These are phyloP conservation scores for Naematelia encephala DNA, from an alignment of 768 basidiomycete genomes.

Conservation along the genomic window DNA sequence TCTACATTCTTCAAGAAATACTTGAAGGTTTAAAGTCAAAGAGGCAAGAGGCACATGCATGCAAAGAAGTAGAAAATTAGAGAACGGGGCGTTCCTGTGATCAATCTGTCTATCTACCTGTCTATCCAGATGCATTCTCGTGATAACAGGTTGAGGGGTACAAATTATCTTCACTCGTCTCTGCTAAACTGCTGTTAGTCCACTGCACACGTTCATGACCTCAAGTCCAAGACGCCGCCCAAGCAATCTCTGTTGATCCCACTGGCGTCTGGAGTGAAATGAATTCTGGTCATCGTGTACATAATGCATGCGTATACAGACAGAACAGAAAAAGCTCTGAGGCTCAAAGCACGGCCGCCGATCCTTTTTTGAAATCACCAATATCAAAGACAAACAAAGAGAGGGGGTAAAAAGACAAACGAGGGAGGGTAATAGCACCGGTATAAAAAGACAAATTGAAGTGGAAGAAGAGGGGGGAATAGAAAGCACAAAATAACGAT, in stretches of 20 bases:
- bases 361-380: background rate
- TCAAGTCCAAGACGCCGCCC: background rate
- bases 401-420: no score
- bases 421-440: no score
- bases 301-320: background rate
- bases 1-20: slow-evolving; percentile 19
- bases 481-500: no score
- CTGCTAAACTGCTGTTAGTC: no score
- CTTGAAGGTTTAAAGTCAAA: slow-evolving; percentile 1
- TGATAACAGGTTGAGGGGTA: no score
- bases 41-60: background rate
- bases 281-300: background rate
- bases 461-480: no score
- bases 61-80: background rate
- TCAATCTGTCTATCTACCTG: no score
- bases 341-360: background rate
- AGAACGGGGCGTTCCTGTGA: background rate
- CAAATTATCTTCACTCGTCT: background rate
- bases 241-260: background rate
- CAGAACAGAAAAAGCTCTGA: background rate
- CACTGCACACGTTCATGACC: no score
- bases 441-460: no score
- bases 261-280: no score
- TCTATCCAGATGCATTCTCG: no score
- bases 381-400: no score